Evolutionary conservation across 2,329 filamentous ascomycete species (phyloP).

Genomic region (Rhytidhysteron rufulum): DNA sequence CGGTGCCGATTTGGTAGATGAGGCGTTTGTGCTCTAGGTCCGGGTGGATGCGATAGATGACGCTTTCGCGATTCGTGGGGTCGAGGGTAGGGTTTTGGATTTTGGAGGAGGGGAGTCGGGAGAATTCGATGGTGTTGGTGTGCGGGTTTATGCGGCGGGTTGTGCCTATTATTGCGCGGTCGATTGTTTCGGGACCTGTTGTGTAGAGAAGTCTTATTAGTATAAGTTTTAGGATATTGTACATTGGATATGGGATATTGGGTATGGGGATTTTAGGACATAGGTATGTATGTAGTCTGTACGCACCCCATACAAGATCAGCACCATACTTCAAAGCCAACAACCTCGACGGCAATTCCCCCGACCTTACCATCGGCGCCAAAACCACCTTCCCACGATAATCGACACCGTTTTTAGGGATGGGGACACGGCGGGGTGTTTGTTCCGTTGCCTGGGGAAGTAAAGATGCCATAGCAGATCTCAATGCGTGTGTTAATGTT

Average conservation of each 20-base stretch:
- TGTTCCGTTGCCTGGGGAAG: neutral
- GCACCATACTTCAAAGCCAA: conserved; percentile 91
- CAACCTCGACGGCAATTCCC: conserved; percentile 85
- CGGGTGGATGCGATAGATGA: conserved; percentile 84
- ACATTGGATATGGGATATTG: too few relatives aligned
- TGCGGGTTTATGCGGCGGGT: conserved; percentile 70
- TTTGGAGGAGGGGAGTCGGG: conserved; percentile 68
- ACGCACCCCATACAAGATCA: conserved; percentile 89
- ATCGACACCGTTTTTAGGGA: conserved; percentile 84
- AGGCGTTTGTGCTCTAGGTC: conserved; percentile 68
- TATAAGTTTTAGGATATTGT: too few relatives aligned
- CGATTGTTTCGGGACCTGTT: conserved; percentile 85
- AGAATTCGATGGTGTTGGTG: conserved; percentile 81
- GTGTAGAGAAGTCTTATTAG: conserved; percentile 10
- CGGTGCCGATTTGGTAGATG: conserved; percentile 90
- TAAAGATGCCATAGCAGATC: conserved; percentile 26
- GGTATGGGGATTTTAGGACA: too few relatives aligned
- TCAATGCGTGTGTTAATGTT: conserved; percentile 22
- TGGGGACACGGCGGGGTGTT: conserved; percentile 63
- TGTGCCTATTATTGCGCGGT: conserved; percentile 85
- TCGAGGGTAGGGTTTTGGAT: conserved; percentile 55
- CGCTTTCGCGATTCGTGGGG: conserved; percentile 54
- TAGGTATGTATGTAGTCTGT: too few relatives aligned
- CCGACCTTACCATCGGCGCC: conserved; percentile 97
- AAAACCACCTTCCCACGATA: conserved; percentile 92